Evolutionary conservation across 2,329 filamentous ascomycete species (phyloP), one percentile per base, ranked within the genome.

Genomic region (Penicillium janthinellum): DNA sequence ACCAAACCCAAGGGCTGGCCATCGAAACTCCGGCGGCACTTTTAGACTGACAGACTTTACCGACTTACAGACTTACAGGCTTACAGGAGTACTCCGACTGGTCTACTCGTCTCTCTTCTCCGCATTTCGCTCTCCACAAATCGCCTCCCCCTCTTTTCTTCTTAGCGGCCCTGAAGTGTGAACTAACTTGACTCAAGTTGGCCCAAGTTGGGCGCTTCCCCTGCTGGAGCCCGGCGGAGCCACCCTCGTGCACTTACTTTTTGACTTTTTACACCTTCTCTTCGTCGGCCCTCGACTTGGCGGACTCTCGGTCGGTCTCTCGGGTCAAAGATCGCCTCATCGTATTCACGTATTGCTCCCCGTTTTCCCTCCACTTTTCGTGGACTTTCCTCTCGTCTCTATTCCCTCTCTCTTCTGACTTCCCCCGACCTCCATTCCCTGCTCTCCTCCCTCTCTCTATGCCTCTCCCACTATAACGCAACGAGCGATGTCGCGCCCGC

Each of bases 401-500:
- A 17, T 20, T 20, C 10, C 31, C 31, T 38, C 28, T 31, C 25
- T 31, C 31, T 10, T n/a, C 17, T 17, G n/a, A 15, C 28, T 14
- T 10, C 48, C 14, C 34, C 14, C 34, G 25, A 15, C 22, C 10
- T 20, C 37, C 6, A 31, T 31, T 20, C 58, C 20, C 31, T 61
- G 22, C 15, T 41, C 37, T 28, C 22, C 51, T 39, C 45, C 35
- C 31, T 41, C 34, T 45, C 42, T 61, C 20, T 20, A 49, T 57
- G 45, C 22, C 49, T 31, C 47, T 49, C 44, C 31, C 37, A 37
- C 38, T 41, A 53, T 61, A 52, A 28, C 39, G 62, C 60, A 52
- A 64, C 64, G 64, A 57, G 64, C 62, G 73, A 89, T 91, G 83
- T 86, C 89, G 64, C 85, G 90, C 70, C 89, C 89, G 31, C 89